These are phyloP conservation scores for Rhizophora apiculata DNA, from an alignment of 345 rosid genomes.

Conservation along the genomic window DNA sequence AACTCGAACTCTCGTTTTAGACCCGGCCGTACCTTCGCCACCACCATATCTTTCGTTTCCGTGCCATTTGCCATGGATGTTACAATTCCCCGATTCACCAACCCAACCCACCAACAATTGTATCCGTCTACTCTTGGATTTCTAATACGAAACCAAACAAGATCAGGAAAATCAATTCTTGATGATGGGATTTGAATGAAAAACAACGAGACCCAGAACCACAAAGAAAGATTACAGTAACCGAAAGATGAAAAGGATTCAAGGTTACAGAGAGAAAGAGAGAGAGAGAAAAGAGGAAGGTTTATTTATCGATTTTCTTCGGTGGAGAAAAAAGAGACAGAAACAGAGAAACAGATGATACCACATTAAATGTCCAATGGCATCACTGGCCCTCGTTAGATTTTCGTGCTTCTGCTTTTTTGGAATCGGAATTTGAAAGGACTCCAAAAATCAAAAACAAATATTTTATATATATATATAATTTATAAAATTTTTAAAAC, in stretches of 20 bases:
- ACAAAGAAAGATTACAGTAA: neutral
- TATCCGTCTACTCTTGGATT: too few relatives aligned
- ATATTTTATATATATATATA: too few relatives aligned
- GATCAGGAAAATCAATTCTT: too few relatives aligned
- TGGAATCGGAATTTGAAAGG: too few relatives aligned
- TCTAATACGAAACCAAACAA: too few relatives aligned
- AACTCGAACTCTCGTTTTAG: slow-evolving; percentile 84
- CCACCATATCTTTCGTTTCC: slow-evolving; percentile 13
- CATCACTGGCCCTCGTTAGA: neutral
- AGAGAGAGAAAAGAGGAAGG: neutral
- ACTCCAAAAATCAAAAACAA: too few relatives aligned
- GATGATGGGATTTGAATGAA: neutral
- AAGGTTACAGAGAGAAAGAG: too few relatives aligned
- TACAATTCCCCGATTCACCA: neutral
- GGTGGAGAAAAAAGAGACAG: neutral
- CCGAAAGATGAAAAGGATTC: neutral
- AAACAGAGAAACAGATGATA: neutral
- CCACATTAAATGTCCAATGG: neutral
- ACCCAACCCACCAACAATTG: too few relatives aligned
- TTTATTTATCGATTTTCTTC: neutral
- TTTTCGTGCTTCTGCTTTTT: too few relatives aligned
- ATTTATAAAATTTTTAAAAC: too few relatives aligned
- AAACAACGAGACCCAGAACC: neutral
- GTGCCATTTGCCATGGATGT: slow-evolving; percentile 25
- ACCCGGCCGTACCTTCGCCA: slow-evolving; percentile 62